phyloP scores from a whole-genome alignment of 768 basidiomycete genomes.

The Naganishia kalamii region DNA sequence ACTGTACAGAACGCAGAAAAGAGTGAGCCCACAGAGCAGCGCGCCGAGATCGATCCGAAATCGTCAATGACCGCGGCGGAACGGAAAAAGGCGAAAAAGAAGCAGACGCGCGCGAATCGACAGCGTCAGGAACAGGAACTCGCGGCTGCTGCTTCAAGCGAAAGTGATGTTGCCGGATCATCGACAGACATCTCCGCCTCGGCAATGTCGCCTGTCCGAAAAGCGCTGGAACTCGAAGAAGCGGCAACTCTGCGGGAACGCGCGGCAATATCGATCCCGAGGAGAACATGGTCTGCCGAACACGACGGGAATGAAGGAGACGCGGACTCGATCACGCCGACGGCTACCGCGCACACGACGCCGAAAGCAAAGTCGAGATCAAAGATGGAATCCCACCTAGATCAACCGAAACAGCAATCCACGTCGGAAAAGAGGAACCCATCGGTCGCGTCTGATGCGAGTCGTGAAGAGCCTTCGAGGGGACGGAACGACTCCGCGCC shows the following conservation, averaged over 20 bases:
- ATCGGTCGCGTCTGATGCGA: background rate
- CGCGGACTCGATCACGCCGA: background rate
- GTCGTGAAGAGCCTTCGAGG: background rate
- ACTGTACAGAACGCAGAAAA: background rate
- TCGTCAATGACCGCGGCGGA: background rate
- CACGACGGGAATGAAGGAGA: background rate
- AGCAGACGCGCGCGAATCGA: background rate
- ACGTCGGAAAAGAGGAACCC: background rate
- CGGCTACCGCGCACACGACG: constrained; percentile 5
- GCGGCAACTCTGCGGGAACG: background rate
- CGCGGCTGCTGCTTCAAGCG: background rate
- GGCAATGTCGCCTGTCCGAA: background rate
- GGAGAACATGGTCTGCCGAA: background rate
- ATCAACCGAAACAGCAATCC: background rate
- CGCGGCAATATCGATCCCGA: too few species aligned
- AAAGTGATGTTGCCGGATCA: background rate
- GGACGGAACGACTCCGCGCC: background rate
- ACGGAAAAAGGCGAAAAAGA: constrained; percentile 9
- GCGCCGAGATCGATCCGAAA: background rate
- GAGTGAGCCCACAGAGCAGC: background rate
- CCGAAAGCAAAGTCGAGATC: background rate
- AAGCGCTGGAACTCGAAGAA: too few species aligned
- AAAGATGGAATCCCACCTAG: background rate
- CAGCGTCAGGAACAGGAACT: background rate
- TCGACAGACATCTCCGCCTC: background rate